phyloP scores from a whole-genome alignment of 2,329 filamentous ascomycete species.

The Claviceps digitariae region DNA sequence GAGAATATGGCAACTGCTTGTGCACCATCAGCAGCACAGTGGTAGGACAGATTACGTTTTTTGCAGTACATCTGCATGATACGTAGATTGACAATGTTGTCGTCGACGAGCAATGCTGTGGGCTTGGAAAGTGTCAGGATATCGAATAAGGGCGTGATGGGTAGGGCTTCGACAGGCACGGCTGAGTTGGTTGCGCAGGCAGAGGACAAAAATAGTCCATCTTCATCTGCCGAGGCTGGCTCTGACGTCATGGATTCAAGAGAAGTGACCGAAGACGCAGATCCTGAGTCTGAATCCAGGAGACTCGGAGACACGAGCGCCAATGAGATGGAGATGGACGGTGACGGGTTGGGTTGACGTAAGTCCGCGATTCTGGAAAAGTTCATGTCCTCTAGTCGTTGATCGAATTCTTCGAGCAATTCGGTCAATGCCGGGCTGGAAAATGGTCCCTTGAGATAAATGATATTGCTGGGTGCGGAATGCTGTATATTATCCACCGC shows the following conservation, averaged over 20 bases:
- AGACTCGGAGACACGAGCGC: not conserved
- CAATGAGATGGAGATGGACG: not conserved
- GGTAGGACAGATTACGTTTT: conserved; percentile 26
- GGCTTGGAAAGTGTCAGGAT: conserved; percentile 7
- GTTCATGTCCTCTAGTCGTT: not conserved
- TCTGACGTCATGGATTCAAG: not conserved
- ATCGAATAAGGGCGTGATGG: not conserved
- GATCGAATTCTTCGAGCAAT: not conserved
- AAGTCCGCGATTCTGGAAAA: not conserved
- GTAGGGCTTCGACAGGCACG: not conserved
- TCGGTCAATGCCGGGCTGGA: not conserved
- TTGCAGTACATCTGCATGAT: conserved; percentile 33
- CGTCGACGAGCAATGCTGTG: conserved; percentile 28
- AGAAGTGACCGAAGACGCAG: not conserved
- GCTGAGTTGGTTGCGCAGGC: not conserved
- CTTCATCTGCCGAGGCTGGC: not conserved
- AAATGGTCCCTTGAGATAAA: not conserved
- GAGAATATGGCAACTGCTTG: conserved; percentile 25
- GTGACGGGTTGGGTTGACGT: not conserved
- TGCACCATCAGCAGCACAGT: conserved; percentile 27
- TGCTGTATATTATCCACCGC: not conserved
- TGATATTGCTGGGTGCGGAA: not conserved
- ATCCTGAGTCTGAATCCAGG: not conserved
- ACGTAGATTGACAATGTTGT: conserved; percentile 34
- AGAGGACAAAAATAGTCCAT: not conserved